Evolutionary conservation across 2,329 filamentous ascomycete genomes (phyloP).

Genomic region (Ophiocordyceps camponoti-leonardi): DNA sequence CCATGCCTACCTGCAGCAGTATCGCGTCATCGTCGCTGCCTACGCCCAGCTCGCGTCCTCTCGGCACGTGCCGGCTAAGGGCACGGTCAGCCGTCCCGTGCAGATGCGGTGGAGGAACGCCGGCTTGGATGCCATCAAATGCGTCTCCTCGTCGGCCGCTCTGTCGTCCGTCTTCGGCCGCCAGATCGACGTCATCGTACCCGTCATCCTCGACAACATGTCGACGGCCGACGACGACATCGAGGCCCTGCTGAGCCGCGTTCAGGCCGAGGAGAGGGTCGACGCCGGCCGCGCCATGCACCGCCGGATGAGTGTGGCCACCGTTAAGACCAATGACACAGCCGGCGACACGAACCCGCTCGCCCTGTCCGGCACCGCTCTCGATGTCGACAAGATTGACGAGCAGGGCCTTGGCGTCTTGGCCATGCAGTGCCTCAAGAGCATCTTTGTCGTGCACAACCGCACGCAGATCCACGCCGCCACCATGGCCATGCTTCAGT

Average conservation of each 20-base stretch:
- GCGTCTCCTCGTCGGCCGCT: conserved; percentile 63
- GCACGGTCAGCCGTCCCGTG: conserved; percentile 49
- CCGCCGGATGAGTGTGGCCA: conserved; percentile 63
- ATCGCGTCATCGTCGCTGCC: conserved; percentile 61
- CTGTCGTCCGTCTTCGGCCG: conserved; percentile 58
- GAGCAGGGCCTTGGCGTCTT: conserved; percentile 77
- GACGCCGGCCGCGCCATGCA: conserved; percentile 46
- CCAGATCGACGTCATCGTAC: conserved; percentile 64
- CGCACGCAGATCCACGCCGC: conserved; percentile 65
- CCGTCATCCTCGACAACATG: conserved; percentile 73
- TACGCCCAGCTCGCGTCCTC: conserved; percentile 71
- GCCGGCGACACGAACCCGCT: conserved; percentile 45
- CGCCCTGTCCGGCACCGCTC: conserved; percentile 63
- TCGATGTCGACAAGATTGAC: conserved; percentile 75
- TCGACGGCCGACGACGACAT: conserved; percentile 59
- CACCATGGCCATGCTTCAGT: conserved; percentile 56
- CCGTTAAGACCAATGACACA: conserved; percentile 50
- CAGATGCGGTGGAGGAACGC: conserved; percentile 62
- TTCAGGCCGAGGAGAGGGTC: conserved; percentile 48
- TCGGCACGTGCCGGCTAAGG: conserved; percentile 31
- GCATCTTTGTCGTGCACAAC: conserved; percentile 71
- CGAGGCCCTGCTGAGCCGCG: conserved; percentile 47
- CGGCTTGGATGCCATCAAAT: conserved; percentile 63
- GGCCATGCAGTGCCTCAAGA: conserved; percentile 72
- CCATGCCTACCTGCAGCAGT: conserved; percentile 65